A percentile compares a stretch with the other conserved stretches of the same genome.
phyloP scores from a whole-genome alignment of 2,329 filamentous ascomycete genomes.

The Beauveria caledonica region DNA sequence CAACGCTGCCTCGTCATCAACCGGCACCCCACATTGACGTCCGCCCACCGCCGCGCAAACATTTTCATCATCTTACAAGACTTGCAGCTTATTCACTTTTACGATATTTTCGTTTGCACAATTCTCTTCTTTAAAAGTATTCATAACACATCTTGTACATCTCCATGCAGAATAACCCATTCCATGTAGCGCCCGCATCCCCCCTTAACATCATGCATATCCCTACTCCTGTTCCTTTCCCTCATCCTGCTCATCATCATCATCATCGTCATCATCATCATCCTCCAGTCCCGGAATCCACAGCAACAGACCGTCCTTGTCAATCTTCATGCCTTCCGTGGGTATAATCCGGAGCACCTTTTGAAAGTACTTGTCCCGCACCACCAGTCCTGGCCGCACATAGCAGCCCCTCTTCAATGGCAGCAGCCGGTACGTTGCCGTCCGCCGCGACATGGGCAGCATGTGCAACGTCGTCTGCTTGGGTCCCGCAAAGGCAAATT shows the following conservation, averaged over 20 bases:
- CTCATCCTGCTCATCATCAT: background rate
- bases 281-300: constrained; percentile 42
- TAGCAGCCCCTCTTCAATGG: constrained; percentile 58
- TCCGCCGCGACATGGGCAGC: constrained; percentile 70
- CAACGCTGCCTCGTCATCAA: too few species aligned
- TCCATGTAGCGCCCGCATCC: background rate
- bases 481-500: constrained; percentile 86
- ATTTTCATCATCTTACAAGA: too few species aligned
- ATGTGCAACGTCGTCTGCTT: constrained; percentile 76
- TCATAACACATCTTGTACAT: background rate
- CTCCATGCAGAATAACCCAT: background rate
- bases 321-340: constrained; percentile 61
- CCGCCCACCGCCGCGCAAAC: background rate
- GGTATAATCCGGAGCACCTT: constrained; percentile 77
- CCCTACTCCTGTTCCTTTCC: constrained; percentile 11
- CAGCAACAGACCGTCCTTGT: constrained; percentile 55
- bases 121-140: too few species aligned
- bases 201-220: background rate
- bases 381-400: constrained; percentile 64
- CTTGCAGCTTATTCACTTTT: too few species aligned
- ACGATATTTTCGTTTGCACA: background rate
- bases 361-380: constrained; percentile 87
- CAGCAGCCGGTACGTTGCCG: constrained; percentile 65
- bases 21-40: background rate
- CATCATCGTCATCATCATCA: constrained; percentile 19